A percentile compares a stretch with the other conserved stretches of the same genome.
phyloP scores from a whole-genome alignment of 208 protist species.

The Acanthamoeba comandoni region DNA sequence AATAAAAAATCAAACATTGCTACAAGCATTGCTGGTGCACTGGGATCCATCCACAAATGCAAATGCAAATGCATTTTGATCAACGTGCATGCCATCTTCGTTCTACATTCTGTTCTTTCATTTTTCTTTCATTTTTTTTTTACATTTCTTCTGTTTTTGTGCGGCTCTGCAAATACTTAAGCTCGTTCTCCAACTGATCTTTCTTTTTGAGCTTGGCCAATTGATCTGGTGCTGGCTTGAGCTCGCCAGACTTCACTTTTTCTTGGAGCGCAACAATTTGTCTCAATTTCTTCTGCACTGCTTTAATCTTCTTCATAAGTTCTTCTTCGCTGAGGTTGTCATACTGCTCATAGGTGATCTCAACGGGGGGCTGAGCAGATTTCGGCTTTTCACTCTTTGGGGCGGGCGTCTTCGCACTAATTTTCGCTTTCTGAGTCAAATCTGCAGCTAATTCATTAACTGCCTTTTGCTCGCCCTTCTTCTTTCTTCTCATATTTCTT shows the following conservation, averaged over 20 bases:
- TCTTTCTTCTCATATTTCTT: slow-evolving; percentile 41
- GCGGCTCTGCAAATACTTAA: slow-evolving; percentile 21
- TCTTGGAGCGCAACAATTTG: slow-evolving; percentile 50
- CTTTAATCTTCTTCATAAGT: slow-evolving; percentile 52
- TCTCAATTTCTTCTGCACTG: slow-evolving; percentile 70
- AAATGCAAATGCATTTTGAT: too few relatives aligned
- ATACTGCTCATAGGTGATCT: not conserved
- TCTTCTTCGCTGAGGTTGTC: slow-evolving; percentile 34
- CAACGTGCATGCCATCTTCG: too few relatives aligned
- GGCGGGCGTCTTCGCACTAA: not conserved
- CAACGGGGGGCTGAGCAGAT: not conserved
- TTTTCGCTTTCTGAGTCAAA: not conserved
- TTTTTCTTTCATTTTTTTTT: too few relatives aligned
- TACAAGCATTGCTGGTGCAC: too few relatives aligned
- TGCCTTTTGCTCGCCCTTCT: slow-evolving; percentile 24
- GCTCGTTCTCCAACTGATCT: slow-evolving; percentile 54
- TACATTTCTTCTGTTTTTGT: too few relatives aligned
- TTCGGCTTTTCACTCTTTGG: too few relatives aligned
- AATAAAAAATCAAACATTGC: too few relatives aligned
- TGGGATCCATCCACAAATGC: too few relatives aligned
- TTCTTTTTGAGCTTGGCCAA: slow-evolving; percentile 50
- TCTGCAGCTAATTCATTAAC: not conserved
- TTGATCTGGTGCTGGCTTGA: slow-evolving; percentile 21
- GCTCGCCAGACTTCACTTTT: slow-evolving; percentile 55
- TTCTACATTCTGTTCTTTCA: too few relatives aligned